A percentile compares a stretch with the other conserved stretches of the same genome.
phyloP scores from a whole-genome alignment of 2,329 filamentous ascomycete species.

The Chrysosporium keratinophilum region DNA sequence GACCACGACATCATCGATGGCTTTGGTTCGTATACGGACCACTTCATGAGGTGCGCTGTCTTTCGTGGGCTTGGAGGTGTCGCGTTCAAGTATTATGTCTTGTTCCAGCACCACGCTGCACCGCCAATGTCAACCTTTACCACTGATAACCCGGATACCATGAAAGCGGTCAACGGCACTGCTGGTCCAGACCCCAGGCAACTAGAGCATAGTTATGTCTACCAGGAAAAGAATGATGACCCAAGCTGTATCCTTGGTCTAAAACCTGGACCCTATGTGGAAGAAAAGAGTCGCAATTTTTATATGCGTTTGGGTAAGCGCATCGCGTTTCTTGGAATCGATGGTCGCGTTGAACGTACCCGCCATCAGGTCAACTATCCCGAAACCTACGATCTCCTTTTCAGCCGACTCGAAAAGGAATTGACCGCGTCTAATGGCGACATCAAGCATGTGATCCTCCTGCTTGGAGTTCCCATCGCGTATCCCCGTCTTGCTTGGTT shows the following conservation, averaged over 20 bases:
- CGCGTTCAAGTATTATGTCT: constrained; percentile 51
- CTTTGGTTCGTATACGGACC: constrained; percentile 56
- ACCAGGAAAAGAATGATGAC: constrained; percentile 48
- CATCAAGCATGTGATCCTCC: constrained; percentile 53
- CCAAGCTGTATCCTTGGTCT: constrained; percentile 67
- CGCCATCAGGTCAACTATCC: constrained; percentile 85
- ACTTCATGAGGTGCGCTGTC: constrained; percentile 56
- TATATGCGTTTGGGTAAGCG: constrained; percentile 56
- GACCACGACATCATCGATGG: constrained; percentile 58
- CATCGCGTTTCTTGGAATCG: constrained; percentile 52
- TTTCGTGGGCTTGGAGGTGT: constrained; percentile 55
- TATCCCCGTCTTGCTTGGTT: constrained; percentile 79
- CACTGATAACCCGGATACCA: constrained; percentile 54
- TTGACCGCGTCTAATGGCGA: constrained; percentile 42
- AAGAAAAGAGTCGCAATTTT: constrained; percentile 50
- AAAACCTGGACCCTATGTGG: constrained; percentile 59
- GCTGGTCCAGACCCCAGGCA: constrained; percentile 57
- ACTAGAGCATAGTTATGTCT: constrained; percentile 62
- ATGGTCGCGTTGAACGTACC: constrained; percentile 62
- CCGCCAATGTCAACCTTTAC: constrained; percentile 81
- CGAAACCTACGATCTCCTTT: constrained; percentile 53
- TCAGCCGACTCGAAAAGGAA: constrained; percentile 45
- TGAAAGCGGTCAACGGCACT: constrained; percentile 39
- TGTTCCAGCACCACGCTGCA: constrained; percentile 66
- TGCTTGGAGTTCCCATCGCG: constrained; percentile 62